Evolutionary conservation across 352 stramenopile genomes (phyloP).

Genomic region (Plasmopara muralis): DNA sequence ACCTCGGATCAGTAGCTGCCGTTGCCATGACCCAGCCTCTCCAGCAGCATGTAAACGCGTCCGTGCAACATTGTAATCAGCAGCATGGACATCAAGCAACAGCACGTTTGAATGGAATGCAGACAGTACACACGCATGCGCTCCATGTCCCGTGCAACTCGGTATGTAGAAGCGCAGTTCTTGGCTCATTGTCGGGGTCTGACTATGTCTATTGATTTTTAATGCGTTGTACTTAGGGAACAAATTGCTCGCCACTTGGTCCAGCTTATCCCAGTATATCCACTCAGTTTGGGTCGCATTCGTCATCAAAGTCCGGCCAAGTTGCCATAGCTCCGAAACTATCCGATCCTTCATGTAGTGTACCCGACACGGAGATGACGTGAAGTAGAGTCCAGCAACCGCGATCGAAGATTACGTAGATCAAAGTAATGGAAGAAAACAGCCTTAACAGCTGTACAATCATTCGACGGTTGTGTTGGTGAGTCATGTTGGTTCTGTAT

Average conservation of each 20-base stretch:
- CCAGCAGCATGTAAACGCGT: slow-evolving; percentile 27
- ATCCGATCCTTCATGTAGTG: slow-evolving; percentile 11
- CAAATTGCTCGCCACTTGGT: slow-evolving; percentile 44
- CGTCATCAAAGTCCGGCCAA: slow-evolving; percentile 17
- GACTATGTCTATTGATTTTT: slow-evolving; percentile 13
- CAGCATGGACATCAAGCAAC: slow-evolving; percentile 15
- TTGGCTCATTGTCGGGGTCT: neutral
- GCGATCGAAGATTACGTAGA: neutral
- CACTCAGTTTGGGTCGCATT: slow-evolving; percentile 20
- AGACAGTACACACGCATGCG: slow-evolving; percentile 30
- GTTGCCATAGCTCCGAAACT: slow-evolving; percentile 32
- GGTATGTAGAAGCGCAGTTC: slow-evolving; percentile 16
- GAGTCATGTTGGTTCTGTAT: too few species aligned
- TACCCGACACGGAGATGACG: slow-evolving; percentile 25
- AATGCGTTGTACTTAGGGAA: slow-evolving; percentile 15
- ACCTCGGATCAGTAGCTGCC: slow-evolving; percentile 43
- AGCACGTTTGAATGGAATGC: slow-evolving; percentile 19
- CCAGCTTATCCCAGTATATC: slow-evolving; percentile 28
- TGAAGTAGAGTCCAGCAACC: slow-evolving; percentile 17
- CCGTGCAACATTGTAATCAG: slow-evolving; percentile 10
- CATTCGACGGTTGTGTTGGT: too few species aligned
- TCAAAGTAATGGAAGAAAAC: too few species aligned
- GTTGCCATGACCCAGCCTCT: slow-evolving; percentile 33
- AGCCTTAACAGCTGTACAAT: too few species aligned
- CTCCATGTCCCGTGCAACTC: slow-evolving; percentile 29